Evolutionary conservation across 768 basidiomycete genomes (phyloP).

Genomic region (Hygrocybe punicea): DNA sequence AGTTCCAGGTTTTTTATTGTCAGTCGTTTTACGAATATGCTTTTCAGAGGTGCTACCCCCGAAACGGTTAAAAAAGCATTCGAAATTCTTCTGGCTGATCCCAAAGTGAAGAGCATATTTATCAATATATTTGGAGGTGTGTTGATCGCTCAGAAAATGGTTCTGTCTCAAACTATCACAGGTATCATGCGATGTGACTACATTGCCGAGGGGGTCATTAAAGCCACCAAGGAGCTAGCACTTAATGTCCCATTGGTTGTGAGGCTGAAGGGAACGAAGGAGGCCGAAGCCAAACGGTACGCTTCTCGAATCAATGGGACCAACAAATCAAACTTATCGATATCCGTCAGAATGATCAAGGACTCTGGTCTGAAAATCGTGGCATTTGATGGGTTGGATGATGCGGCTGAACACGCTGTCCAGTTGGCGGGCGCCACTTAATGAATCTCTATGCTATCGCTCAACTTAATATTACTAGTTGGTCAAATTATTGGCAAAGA

Average conservation of each 20-base stretch:
- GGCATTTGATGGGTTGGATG: constrained; percentile 89
- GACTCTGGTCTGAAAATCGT: constrained; percentile 91
- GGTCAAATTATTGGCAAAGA: constrained; percentile 6
- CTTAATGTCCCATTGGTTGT: constrained; percentile 88
- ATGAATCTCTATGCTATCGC: constrained; percentile 19
- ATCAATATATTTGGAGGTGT: constrained; percentile 94
- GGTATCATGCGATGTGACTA: constrained; percentile 99
- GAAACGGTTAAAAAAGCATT: constrained; percentile 99
- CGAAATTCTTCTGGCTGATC: constrained; percentile 85
- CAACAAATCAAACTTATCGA: constrained; percentile 9
- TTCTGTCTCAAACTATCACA: constrained; percentile 19
- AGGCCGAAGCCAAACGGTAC: constrained; percentile 90
- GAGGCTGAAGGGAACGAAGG: constrained; percentile 95
- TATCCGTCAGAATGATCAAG: constrained; percentile 73
- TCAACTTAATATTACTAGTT: constrained; percentile 12
- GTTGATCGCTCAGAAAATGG: constrained; percentile 13
- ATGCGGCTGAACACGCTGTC: constrained; percentile 81
- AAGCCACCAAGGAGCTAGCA: constrained; percentile 88
- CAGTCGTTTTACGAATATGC: not conserved
- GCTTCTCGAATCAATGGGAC: constrained; percentile 27
- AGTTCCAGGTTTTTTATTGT: constrained; percentile 12
- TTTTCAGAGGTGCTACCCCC: constrained; percentile 86
- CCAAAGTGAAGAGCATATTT: constrained; percentile 96
- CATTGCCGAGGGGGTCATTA: constrained; percentile 97
- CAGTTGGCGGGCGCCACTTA: constrained; percentile 52